Base-by-base conservation (phyloP, 768 basidiomycete species). In the Heimioporus sp. region DNA sequence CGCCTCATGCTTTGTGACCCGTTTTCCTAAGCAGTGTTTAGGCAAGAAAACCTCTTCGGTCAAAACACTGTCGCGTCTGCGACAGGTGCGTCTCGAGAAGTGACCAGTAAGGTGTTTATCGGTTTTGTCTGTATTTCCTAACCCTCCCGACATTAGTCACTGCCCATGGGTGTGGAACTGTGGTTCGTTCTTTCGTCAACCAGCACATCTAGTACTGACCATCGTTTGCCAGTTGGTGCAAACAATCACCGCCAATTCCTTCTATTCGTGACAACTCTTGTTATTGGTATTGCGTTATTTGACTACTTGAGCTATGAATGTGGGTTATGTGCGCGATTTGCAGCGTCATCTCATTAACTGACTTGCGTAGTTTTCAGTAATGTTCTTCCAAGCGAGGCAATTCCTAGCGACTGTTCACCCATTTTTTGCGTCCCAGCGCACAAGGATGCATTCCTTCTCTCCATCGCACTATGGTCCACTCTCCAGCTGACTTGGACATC, bases 111-210 rank as follows among this genome's bases (percentile, higher is more conserved):
- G 90, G 76, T 13, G 16, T 28, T 19, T 17, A 10, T 52, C 31
- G 19, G 30, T 17, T 9, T 15, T 28, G 19, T 49, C 3, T 3
- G 30, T 46, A 9, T 15, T 12, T 36, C 44, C 47, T 58, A n/a
- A 65, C 24, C 32, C 43, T 2, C 17, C 28, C 12, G 42, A 28
- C 42, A 39, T 28, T 43, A 96, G 94, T 62, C 95, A 99, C 62
- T 98, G 97, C 60, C 97, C 96, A 2, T 99, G 97, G 97, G 86
- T 98, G 15, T 99, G 95, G 95, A 98, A 98, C 71, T 98, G 96
- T 67, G 85, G 92, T 92, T 65, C 24, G 87, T 70, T 31, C 10
- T 46, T 37, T 52, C 32, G 34, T 54, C 9, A n/a, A 13, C n/a
- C 21, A 16, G n/a, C 40, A 36, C 17, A 31, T 32, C 13, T 41